Base-by-base conservation (phyloP, 1,139 yeast species). In the Yamadazyma spencermartinsiae region DNA sequence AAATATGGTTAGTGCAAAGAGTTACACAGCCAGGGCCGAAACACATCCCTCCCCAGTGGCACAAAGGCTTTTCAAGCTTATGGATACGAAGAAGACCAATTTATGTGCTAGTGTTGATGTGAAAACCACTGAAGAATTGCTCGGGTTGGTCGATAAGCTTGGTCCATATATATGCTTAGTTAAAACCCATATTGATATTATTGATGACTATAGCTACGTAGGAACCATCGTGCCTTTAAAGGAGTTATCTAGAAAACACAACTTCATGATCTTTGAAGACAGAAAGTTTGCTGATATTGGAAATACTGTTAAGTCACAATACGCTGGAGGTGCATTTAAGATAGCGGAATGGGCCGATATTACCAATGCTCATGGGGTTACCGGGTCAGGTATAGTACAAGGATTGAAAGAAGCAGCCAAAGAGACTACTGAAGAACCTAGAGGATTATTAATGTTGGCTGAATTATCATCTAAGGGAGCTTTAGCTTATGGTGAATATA, bases 251-350 rank as follows among this genome's bases (percentile, higher is more conserved):
- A 65, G 75, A 50, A 86, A 86, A 57, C 92, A 89, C 65, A 77
- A 84, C 46, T 90, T 90, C 52, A 65, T 92, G 73, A 83, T 90
- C 48, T 90, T 90, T 57, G 98, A 90, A 65, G 98, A 90, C 65
- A 79, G 99, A 49, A 94, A 94, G 68, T 94, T 94, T 64, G 98
- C 98, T 20, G 99, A 94, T 62, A 94, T 94, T 54, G 99, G 99
- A n/a, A 88, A 89, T 55, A 94, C 98, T 1, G 98, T 92, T 37
- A 90, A 90, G 65, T 76, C 87, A 31, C 99, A 94, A 64, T 94
- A 92, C 63, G 70, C 84, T 30, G 87, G 95, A 31, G 99, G 99
- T 34, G 83, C 88, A 3, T 89, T 80, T 68, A 80, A 79, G 57
- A 92, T 92, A 46, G 94, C 95, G 9, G 68, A 80, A 53, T 94